Base-by-base conservation (phyloP, 257 asterid species). In the Handroanthus guayacan region DNA sequence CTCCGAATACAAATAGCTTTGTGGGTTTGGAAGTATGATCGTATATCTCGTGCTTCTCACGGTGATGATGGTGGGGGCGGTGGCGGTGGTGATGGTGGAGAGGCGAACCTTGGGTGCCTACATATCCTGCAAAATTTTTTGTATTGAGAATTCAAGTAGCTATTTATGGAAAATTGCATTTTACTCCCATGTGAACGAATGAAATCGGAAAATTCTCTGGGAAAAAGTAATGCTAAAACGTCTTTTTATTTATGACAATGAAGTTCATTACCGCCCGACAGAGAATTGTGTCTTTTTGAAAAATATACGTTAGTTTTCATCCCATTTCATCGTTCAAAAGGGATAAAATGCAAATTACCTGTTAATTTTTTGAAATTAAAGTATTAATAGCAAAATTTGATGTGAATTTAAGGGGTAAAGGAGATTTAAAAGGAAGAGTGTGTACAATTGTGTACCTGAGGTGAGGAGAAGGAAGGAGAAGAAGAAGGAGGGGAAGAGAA, bases 1-100 rank as follows among this genome's bases (percentile, higher is more conserved):
- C 99, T 17, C 99, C 98, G 52, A 95, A 95, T 3, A 95, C 99
- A 62, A 95, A 95, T 5, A 93, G 75, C 85, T 89, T 92, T 4
- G 88, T 81, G 31, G 89, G 87, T 13, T 81, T 69, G 18, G 74
- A 77, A 2, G 79, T 79, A 11, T 63, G 8, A 62, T 76, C 82
- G 57, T 36, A 43, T 2, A 25, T 16, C 75, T 76, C 70, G 1
- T 51, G 72, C 39, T 54, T 44, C 41, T 81, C 78, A 61, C 65
- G 51, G 57, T 51, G 75, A 18, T 62, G 47, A 17, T 55, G 81
- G 51, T 10, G 77, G 71, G 3, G 68, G 67, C 6, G 51, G 14
- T 52, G 71, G 75, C 7, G 44, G 44, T 6, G 44, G 44, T 6
- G 44, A 31, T 66, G 89, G 62, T 70, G 80, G 2, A 14, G 78